Percentiles rank a stretch among this genome's conserved stretches.
Conservation (phyloP, 257 asterid species). For the Mitragyna speciosa region DNA sequence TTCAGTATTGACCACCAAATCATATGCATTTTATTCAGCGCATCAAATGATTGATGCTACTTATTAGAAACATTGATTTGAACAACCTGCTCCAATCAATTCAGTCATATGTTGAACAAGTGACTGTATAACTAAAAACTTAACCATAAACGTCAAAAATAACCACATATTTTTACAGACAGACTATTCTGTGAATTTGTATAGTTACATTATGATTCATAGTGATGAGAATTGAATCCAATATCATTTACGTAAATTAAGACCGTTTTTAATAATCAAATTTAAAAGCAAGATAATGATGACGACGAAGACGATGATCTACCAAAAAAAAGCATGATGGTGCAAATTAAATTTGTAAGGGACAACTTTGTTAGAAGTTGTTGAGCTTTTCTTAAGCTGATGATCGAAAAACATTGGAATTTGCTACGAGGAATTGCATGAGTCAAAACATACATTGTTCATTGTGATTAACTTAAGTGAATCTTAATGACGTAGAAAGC, state of each 20-base stretch:
- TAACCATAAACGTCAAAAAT: too few species aligned
- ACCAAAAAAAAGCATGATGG: background rate
- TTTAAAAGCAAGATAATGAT: background rate
- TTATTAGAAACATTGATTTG: background rate
- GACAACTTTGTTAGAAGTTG: background rate
- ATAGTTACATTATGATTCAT: background rate
- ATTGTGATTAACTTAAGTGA: background rate
- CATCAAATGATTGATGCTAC: background rate
- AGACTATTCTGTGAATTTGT: too few species aligned
- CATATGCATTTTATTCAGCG: background rate
- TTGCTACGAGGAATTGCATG: background rate
- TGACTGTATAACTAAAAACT: too few species aligned
- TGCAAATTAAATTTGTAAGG: background rate
- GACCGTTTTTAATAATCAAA: background rate
- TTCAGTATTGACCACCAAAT: background rate
- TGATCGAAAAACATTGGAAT: background rate
- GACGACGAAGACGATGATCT: background rate
- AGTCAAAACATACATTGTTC: background rate
- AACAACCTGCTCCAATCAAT: slow-evolving; percentile 9
- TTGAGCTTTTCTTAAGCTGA: slow-evolving; percentile 5
- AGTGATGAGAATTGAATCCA: background rate
- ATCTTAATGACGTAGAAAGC: slow-evolving; percentile 17
- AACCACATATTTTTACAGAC: too few species aligned
- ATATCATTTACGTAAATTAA: background rate
- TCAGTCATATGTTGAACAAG: background rate